Conservation (phyloP, 73 alveolate species). For the Stentor coeruleus region DNA sequence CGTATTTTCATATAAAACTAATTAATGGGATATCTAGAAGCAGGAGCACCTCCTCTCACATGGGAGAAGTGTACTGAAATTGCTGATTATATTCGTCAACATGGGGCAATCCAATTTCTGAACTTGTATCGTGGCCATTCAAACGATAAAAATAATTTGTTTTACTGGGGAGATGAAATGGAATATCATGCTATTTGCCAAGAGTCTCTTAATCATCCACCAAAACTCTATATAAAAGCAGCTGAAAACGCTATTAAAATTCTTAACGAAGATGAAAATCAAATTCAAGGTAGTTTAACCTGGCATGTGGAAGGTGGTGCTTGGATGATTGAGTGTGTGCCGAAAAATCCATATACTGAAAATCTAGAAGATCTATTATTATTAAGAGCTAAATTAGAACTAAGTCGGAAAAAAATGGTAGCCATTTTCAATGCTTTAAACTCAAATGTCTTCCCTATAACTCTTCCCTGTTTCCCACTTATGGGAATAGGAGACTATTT, state of each 20-base stretch:
- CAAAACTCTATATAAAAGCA: too few species aligned
- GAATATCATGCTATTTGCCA: too few species aligned
- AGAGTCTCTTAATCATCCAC: too few species aligned
- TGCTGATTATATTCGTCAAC: too few species aligned
- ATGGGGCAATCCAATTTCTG: too few species aligned
- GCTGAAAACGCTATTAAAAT: constrained; percentile 33
- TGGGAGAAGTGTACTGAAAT: too few species aligned
- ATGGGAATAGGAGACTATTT: constrained; percentile 31
- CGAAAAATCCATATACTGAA: constrained; percentile 56
- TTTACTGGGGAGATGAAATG: too few species aligned
- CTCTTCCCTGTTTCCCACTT: constrained; percentile 37
- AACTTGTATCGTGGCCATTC: too few species aligned
- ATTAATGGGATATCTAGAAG: too few species aligned
- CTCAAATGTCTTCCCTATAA: constrained; percentile 30
- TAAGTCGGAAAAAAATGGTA: constrained; percentile 36
- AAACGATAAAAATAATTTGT: too few species aligned
- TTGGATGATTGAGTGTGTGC: constrained; percentile 85
- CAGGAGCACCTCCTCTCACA: too few species aligned
- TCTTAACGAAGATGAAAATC: constrained; percentile 28
- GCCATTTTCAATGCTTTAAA: constrained; percentile 23
- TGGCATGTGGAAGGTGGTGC: constrained; percentile 73
- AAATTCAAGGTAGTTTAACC: constrained; percentile 19
- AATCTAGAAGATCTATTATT: constrained; percentile 25
- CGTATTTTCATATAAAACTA: too few species aligned
- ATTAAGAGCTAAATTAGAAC: constrained; percentile 38